phyloP scores from a whole-genome alignment of 176 grass and related monocot species.

The Aegilops umbellulata region DNA sequence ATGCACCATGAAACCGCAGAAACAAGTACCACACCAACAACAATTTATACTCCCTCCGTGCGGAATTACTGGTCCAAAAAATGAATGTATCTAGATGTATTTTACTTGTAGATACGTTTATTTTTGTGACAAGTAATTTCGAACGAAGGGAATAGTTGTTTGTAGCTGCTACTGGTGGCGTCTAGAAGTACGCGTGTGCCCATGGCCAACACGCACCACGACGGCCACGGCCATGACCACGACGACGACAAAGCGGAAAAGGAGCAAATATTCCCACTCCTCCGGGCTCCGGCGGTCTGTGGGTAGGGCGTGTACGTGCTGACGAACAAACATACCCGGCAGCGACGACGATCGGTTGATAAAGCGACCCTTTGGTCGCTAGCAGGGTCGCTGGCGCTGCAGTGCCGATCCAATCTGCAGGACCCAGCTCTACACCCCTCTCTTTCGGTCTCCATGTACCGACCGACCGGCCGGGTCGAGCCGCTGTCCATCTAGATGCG shows the following conservation, averaged over 20 bases:
- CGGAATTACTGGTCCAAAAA: no score
- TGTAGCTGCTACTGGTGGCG: neutral
- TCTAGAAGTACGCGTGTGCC: neutral
- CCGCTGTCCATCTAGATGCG: neutral
- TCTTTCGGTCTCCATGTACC: no score
- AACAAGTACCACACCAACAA: neutral
- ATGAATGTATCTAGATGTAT: no score
- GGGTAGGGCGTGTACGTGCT: neutral
- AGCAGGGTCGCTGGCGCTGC: neutral
- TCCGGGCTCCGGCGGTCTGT: neutral
- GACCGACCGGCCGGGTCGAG: no score
- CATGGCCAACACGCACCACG: neutral
- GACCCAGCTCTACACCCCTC: neutral
- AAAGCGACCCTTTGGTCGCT: constrained; percentile 43
- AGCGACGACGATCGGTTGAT: neutral
- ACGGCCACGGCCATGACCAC: neutral
- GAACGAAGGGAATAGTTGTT: no score
- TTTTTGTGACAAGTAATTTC: no score
- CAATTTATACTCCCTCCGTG: no score
- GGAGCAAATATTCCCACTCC: neutral
- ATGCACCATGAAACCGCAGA: no score
- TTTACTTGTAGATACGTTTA: no score
- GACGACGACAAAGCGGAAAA: neutral
- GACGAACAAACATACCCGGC: neutral
- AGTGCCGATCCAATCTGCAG: neutral